These are phyloP conservation scores for Chrysosphaeria jannelii DNA, from an alignment of 2,329 filamentous ascomycete genomes.

Conservation along the genomic window DNA sequence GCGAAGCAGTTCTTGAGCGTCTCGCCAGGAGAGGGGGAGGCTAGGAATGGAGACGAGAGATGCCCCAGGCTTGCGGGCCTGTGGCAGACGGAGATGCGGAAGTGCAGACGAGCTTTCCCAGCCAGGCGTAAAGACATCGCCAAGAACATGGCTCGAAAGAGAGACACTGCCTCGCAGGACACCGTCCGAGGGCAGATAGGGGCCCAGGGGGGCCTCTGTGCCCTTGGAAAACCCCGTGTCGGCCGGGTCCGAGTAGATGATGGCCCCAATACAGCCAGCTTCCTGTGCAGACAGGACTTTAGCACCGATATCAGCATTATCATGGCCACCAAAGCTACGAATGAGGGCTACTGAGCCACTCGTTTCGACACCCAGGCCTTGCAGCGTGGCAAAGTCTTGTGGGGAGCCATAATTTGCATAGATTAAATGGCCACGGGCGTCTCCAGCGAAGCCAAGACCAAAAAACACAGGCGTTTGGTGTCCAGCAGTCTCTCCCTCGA, in stretches of 20 bases:
- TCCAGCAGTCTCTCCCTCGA: conserved; percentile 27
- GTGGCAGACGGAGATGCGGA: conserved; percentile 34
- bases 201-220: conserved; percentile 41
- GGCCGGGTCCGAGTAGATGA: conserved; percentile 74
- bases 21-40: conserved; percentile 65
- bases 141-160: conserved; percentile 53
- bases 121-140: conserved; percentile 78
- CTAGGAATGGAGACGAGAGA: conserved; percentile 58
- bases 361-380: conserved; percentile 39
- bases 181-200: conserved; percentile 51
- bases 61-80: no score
- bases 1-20: conserved; percentile 54
- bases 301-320: conserved; percentile 36
- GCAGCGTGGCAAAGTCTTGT: conserved; percentile 49
- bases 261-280: conserved; percentile 58
- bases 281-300: conserved; percentile 79
- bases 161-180: conserved; percentile 63
- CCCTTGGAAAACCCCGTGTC: conserved; percentile 51
- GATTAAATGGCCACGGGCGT: conserved; percentile 59
- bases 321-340: conserved; percentile 44
- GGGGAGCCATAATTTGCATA: conserved; percentile 80
- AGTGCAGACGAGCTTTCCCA: conserved; percentile 38
- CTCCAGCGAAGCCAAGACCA: conserved; percentile 61
- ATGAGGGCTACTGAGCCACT: conserved; percentile 64
- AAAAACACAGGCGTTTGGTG: conserved; percentile 59